Conservation (phyloP, 2,329 filamentous ascomycete genomes). For the Pestalotiopsis sp. region DNA sequence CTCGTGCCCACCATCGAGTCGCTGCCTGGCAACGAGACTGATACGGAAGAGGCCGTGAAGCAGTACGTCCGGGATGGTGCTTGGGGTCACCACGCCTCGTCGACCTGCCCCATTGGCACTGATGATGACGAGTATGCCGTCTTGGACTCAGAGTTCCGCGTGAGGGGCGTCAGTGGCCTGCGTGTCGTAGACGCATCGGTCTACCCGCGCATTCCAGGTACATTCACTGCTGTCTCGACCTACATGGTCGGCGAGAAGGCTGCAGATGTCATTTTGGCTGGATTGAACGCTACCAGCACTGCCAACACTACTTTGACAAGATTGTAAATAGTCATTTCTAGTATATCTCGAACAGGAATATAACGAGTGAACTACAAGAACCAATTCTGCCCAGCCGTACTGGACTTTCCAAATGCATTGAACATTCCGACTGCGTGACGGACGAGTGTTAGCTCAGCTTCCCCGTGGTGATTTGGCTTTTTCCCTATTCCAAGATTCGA, state of each 20-base stretch:
- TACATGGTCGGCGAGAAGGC: slow-evolving; percentile 32
- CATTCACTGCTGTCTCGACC: slow-evolving; percentile 28
- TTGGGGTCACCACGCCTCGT: slow-evolving; percentile 26
- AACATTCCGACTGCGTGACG: background rate
- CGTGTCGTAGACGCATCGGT: slow-evolving; percentile 58
- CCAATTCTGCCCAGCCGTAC: background rate
- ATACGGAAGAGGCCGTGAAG: slow-evolving; percentile 22
- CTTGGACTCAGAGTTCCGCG: slow-evolving; percentile 52
- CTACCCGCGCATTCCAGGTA: slow-evolving; percentile 50
- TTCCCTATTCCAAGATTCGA: no score
- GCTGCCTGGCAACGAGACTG: slow-evolving; percentile 16
- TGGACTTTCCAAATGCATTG: background rate
- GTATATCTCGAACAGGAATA: background rate
- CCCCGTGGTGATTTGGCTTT: no score
- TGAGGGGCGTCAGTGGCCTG: slow-evolving; percentile 51
- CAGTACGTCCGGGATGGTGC: slow-evolving; percentile 18
- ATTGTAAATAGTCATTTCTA: background rate
- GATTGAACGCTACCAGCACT: background rate
- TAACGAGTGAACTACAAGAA: background rate
- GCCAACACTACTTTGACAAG: background rate
- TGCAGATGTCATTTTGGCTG: slow-evolving; percentile 23
- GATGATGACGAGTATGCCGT: slow-evolving; percentile 54
- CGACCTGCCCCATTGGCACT: slow-evolving; percentile 28
- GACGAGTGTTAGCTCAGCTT: no score
- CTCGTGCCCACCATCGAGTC: slow-evolving; percentile 36